These are phyloP conservation scores for Candida michaelii DNA, from an alignment of 805 yeast species.

Conservation along the genomic window DNA sequence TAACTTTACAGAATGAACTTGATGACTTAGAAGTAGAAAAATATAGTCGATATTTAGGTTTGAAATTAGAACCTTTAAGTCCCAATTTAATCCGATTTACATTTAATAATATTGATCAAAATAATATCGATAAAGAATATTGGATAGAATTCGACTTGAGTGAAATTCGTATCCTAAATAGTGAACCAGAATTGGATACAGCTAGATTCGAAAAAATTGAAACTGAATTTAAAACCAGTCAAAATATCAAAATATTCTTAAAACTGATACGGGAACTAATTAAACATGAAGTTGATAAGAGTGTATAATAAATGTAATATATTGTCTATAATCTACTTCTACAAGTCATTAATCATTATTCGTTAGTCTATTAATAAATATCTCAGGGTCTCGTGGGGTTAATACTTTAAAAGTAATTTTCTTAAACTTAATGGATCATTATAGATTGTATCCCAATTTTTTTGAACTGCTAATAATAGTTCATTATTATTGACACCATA, in stretches of 20 bases:
- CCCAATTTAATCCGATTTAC: conserved; percentile 48
- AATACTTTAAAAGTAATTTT: conserved; percentile 9
- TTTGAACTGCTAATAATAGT: conserved; percentile 14
- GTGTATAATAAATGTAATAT: conserved; percentile 1
- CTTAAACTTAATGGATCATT: conserved; percentile 14
- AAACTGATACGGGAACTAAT: conserved; percentile 16
- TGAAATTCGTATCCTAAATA: conserved; percentile 34
- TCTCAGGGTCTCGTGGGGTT: not conserved
- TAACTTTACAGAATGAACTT: conserved; percentile 43
- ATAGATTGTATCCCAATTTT: conserved; percentile 18
- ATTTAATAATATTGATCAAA: conserved; percentile 49
- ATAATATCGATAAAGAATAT: conserved; percentile 41
- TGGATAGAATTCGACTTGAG: conserved; percentile 47
- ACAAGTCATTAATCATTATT: not conserved
- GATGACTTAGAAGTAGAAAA: conserved; percentile 53
- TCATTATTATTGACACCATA: not conserved
- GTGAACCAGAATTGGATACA: conserved; percentile 38
- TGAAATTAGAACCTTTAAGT: conserved; percentile 50
- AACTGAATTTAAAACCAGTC: conserved; percentile 25
- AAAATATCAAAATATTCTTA: conserved; percentile 27
- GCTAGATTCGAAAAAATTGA: conserved; percentile 18
- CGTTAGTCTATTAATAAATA: not conserved
- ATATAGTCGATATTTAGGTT: conserved; percentile 56
- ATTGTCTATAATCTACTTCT: not conserved
- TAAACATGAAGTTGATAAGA: conserved; percentile 1